phyloP scores from a whole-genome alignment of 2,329 filamentous ascomycete genomes.

The Alternaria gansuensis region DNA sequence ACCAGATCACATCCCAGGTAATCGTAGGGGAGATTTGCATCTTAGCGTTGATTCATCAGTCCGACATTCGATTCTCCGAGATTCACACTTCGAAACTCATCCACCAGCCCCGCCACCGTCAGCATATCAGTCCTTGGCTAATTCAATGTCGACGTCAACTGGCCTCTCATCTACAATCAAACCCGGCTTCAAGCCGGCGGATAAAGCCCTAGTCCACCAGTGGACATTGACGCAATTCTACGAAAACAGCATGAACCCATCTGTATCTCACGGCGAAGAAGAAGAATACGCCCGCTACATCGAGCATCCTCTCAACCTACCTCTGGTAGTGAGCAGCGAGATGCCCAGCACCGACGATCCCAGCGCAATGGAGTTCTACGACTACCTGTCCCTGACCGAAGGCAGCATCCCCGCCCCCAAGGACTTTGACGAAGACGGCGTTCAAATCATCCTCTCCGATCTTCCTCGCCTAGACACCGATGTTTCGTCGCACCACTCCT shows the following conservation, averaged over 20 bases:
- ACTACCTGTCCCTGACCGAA: slow-evolving; percentile 72
- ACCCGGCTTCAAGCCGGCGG: slow-evolving; percentile 62
- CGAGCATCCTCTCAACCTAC: slow-evolving; percentile 84
- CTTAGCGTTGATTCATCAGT: slow-evolving; percentile 42
- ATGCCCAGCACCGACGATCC: slow-evolving; percentile 62
- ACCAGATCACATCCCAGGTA: slow-evolving; percentile 29
- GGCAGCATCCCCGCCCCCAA: slow-evolving; percentile 28
- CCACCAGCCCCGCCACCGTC: slow-evolving; percentile 33
- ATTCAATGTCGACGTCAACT: slow-evolving; percentile 42
- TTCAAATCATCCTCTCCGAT: slow-evolving; percentile 26
- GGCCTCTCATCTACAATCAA: slow-evolving; percentile 37
- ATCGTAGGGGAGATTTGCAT: slow-evolving; percentile 34
- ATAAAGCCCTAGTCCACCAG: slow-evolving; percentile 84
- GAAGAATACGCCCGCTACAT: slow-evolving; percentile 91
- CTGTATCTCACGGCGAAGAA: slow-evolving; percentile 77
- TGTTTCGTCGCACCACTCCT: slow-evolving; percentile 38
- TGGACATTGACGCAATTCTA: slow-evolving; percentile 90
- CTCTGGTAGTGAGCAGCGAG: slow-evolving; percentile 78
- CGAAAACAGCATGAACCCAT: slow-evolving; percentile 83
- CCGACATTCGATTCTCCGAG: slow-evolving; percentile 56
- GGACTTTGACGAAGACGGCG: slow-evolving; percentile 31
- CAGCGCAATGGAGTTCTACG: slow-evolving; percentile 73
- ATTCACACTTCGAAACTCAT: slow-evolving; percentile 50
- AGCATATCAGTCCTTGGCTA: slow-evolving; percentile 38
- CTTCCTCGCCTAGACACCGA: slow-evolving; percentile 37